phyloP scores from a whole-genome alignment of 208 protist genomes.

The Leptomonas pyrrhocoris region DNA sequence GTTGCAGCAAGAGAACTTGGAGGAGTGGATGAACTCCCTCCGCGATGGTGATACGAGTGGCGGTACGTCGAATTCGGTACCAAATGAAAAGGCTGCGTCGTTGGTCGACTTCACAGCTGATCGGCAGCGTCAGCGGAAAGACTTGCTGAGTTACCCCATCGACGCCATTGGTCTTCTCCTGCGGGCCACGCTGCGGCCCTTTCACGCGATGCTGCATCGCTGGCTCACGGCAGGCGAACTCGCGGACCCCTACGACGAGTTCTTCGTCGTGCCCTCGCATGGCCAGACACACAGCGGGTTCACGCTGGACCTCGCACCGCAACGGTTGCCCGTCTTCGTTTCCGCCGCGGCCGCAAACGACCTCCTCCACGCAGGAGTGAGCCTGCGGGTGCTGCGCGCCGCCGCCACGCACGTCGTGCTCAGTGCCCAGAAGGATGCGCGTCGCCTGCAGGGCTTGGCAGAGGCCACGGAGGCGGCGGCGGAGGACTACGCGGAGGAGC shows the following conservation, averaged over 20 bases:
- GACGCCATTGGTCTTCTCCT: slow-evolving; percentile 71
- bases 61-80: background rate
- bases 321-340: slow-evolving; percentile 79
- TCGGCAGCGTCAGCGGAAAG: slow-evolving; percentile 25
- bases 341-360: slow-evolving; percentile 47
- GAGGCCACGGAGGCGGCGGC: slow-evolving; percentile 16
- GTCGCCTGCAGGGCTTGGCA: slow-evolving; percentile 29
- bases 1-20: slow-evolving; percentile 19
- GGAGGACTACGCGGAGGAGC: slow-evolving; percentile 34
- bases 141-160: slow-evolving; percentile 30
- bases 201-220: slow-evolving; percentile 60
- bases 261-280: slow-evolving; percentile 82
- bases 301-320: slow-evolving; percentile 55
- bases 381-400: slow-evolving; percentile 67
- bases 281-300: slow-evolving; percentile 64
- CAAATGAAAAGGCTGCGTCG: background rate
- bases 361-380: slow-evolving; percentile 72
- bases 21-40: background rate
- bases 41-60: too few species aligned
- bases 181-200: slow-evolving; percentile 47
- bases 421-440: slow-evolving; percentile 36
- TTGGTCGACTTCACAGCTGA: background rate
- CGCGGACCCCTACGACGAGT: slow-evolving; percentile 79
- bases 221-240: slow-evolving; percentile 73
- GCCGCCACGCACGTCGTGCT: slow-evolving; percentile 57